Conservation (phyloP, 2,329 filamentous ascomycete genomes). For the Botrytis elliptica region DNA sequence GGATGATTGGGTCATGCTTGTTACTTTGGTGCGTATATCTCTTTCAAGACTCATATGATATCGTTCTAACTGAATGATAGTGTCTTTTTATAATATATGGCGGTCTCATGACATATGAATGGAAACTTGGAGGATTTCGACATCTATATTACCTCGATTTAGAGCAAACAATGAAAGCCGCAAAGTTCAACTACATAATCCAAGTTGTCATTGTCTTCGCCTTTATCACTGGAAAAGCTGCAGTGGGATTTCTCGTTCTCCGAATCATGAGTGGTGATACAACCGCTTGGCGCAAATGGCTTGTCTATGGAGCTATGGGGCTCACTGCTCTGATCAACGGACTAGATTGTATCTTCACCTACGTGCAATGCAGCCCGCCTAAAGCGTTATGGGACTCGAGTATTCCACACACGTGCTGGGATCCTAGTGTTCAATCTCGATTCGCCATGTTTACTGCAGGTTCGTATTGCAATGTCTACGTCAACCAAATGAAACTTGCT, state of each 20-base stretch:
- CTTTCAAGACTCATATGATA: neutral
- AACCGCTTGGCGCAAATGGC: slow-evolving; percentile 15
- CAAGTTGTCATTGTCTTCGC: slow-evolving; percentile 9
- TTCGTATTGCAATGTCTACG: neutral
- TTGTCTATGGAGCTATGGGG: slow-evolving; percentile 10
- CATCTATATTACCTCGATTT: slow-evolving; percentile 14
- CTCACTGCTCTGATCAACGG: neutral
- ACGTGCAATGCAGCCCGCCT: slow-evolving; percentile 13
- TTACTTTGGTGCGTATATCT: slow-evolving; percentile 10
- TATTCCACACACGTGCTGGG: slow-evolving; percentile 13
- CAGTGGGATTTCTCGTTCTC: slow-evolving; percentile 18
- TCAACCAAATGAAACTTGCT: neutral
- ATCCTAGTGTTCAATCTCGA: slow-evolving; percentile 6
- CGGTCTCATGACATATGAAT: slow-evolving; percentile 11
- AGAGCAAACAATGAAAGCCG: neutral
- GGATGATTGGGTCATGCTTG: slow-evolving; percentile 21
- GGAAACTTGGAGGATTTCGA: slow-evolving; percentile 16
- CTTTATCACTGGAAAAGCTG: slow-evolving; percentile 7
- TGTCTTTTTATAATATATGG: slow-evolving; percentile 11
- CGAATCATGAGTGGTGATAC: slow-evolving; percentile 18
- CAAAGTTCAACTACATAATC: slow-evolving; percentile 15
- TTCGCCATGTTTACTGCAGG: slow-evolving; percentile 18
- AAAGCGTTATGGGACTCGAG: slow-evolving; percentile 14
- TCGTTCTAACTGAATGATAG: neutral
- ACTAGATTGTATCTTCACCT: slow-evolving; percentile 15